Percentiles rank a stretch among this genome's conserved stretches.
phyloP scores from a whole-genome alignment of 1,139 yeast species.

The Candida sanyaensis region DNA sequence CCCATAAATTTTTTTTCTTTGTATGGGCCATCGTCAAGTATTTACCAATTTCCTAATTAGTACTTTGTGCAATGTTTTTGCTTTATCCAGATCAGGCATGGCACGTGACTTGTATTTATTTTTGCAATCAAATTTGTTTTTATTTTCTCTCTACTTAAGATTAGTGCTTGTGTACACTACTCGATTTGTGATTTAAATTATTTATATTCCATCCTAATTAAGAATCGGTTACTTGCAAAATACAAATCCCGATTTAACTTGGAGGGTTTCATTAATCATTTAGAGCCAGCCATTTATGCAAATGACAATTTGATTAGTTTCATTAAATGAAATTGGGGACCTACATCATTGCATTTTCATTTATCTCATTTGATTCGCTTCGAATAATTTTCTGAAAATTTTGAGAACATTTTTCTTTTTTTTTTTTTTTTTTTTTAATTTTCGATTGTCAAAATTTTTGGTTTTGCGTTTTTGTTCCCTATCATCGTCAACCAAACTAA shows the following conservation, averaged over 20 bases:
- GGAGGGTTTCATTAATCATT: too few relatives aligned
- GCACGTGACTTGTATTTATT: slow-evolving; percentile 12
- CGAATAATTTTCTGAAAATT: neutral
- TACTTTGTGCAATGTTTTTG: slow-evolving; percentile 10
- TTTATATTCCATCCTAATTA: slow-evolving; percentile 4
- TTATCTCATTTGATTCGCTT: neutral
- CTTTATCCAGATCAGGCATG: slow-evolving; percentile 9
- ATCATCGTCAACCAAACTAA: too few relatives aligned
- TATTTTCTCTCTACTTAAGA: neutral
- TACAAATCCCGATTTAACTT: too few relatives aligned
- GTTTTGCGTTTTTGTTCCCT: neutral
- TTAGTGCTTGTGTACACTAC: too few relatives aligned
- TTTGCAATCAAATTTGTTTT: slow-evolving; percentile 1
- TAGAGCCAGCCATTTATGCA: too few relatives aligned
- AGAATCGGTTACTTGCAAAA: neutral
- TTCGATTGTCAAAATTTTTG: too few relatives aligned
- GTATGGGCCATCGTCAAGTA: slow-evolving; percentile 5
- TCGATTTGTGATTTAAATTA: neutral
- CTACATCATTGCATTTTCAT: neutral
- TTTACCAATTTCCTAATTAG: slow-evolving; percentile 13
- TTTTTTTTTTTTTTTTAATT: too few relatives aligned
- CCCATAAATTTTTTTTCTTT: neutral
- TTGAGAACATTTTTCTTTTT: too few relatives aligned
- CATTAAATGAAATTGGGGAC: neutral
- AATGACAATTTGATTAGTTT: too few relatives aligned